These are phyloP conservation scores for Penicillium cinerascens DNA, from an alignment of 495 filamentous ascomycete genomes.

Conservation along the genomic window DNA sequence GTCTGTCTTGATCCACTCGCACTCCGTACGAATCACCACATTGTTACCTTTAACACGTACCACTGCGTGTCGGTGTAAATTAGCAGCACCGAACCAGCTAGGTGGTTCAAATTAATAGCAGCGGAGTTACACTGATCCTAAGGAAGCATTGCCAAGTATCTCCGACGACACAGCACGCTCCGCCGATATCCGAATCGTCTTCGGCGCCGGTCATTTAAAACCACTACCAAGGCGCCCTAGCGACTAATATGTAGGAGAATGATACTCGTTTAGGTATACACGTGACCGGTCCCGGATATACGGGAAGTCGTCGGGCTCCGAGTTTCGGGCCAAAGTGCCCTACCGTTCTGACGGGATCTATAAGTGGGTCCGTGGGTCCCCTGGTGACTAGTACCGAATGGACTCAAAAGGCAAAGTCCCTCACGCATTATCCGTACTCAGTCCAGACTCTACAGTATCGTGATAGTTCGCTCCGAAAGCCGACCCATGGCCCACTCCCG, in stretches of 20 bases:
- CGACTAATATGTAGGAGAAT: slow-evolving; percentile 8
- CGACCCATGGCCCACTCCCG: slow-evolving; percentile 7
- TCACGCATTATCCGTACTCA: slow-evolving; percentile 2
- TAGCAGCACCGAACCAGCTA: background rate
- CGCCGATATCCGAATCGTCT: background rate
- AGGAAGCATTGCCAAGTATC: slow-evolving; percentile 23
- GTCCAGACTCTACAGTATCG: background rate
- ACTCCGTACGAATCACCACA: background rate
- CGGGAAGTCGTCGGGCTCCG: slow-evolving; percentile 10
- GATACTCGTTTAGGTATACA: slow-evolving; percentile 7
- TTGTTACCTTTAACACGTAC: background rate
- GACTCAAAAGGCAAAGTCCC: background rate
- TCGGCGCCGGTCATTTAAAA: background rate
- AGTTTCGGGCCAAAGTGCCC: slow-evolving; percentile 5
- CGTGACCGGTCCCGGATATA: slow-evolving; percentile 14
- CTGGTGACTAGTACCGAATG: background rate
- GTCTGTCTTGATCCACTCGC: background rate
- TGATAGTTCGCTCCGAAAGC: slow-evolving; percentile 5
- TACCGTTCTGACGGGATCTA: slow-evolving; percentile 1
- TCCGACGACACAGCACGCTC: slow-evolving; percentile 1
- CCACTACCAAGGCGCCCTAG: background rate
- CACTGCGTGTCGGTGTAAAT: background rate
- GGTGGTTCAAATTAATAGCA: background rate
- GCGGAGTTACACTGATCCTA: background rate
- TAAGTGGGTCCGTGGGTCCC: background rate